phyloP scores from a whole-genome alignment of 108 stramenopile genomes.

The Cyclostephanos tholiformis region DNA sequence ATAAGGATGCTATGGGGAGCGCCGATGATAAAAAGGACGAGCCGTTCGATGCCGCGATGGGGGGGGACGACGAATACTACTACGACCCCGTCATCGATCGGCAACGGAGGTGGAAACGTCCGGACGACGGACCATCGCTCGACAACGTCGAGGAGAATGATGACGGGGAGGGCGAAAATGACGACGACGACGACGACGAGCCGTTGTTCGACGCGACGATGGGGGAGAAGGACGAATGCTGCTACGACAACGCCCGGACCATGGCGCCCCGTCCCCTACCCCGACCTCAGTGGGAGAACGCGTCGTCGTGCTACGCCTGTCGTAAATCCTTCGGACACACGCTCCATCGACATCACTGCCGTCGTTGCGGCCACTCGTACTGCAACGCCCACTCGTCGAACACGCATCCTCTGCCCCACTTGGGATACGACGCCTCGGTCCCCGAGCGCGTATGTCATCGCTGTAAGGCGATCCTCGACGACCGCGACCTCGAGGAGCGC shows the following conservation, averaged over 20 bases:
- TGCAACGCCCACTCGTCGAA: conserved; percentile 72
- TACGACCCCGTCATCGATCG: no score
- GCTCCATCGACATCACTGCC: conserved; percentile 90
- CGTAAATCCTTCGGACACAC: conserved; percentile 80
- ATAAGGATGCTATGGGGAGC: no score
- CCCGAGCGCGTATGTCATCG: conserved; percentile 83
- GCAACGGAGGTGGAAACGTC: not conserved
- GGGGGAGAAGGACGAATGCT: no score
- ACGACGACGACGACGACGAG: conserved; percentile 39
- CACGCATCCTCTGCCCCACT: conserved; percentile 73
- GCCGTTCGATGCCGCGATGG: no score
- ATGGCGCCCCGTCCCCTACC: conserved; percentile 68
- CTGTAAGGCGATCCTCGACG: conserved; percentile 76
- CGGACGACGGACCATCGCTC: not conserved
- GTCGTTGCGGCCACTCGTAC: conserved; percentile 86
- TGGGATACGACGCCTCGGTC: conserved; percentile 83
- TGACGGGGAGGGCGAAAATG: conserved; percentile 14
- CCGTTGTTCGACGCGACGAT: conserved; percentile 8
- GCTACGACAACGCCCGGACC: conserved; percentile 67
- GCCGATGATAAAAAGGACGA: no score
- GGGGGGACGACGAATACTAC: not conserved
- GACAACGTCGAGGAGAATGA: not conserved
- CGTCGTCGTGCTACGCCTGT: conserved; percentile 71
- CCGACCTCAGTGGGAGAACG: conserved; percentile 69
- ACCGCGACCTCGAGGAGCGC: conserved; percentile 83